Conservation (phyloP, 1,284 basidiomycete genomes). For the Rhodotorula sp. region DNA sequence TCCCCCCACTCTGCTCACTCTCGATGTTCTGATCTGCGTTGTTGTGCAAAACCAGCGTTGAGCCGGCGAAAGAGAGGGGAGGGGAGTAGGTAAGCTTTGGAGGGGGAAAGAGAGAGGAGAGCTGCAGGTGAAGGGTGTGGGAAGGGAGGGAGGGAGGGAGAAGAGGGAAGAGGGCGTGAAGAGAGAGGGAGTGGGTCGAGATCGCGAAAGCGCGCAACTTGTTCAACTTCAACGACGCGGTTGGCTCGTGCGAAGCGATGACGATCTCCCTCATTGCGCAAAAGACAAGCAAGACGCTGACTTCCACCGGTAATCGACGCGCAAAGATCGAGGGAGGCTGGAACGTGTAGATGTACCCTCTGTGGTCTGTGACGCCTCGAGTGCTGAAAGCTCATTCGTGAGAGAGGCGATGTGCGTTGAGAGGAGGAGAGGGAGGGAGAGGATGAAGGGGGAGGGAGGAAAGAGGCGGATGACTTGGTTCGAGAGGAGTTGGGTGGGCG, state of each 20-base stretch:
- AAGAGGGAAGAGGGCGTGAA: constrained; percentile 3
- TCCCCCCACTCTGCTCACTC: constrained; percentile 30
- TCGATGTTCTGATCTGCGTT: constrained; percentile 46
- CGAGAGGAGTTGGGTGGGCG: neutral
- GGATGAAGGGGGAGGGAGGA: neutral
- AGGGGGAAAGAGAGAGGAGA: constrained; percentile 31
- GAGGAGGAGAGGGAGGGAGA: constrained; percentile 41
- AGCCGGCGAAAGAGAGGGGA: neutral
- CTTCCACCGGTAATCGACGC: constrained; percentile 13
- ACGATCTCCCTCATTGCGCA: constrained; percentile 19
- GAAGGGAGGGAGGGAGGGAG: neutral
- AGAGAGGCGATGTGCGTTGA: constrained; percentile 24
- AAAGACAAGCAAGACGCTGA: constrained; percentile 36
- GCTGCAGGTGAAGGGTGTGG: constrained; percentile 24
- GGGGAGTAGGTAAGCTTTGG: neutral
- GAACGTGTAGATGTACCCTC: constrained; percentile 43
- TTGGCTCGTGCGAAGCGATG: neutral
- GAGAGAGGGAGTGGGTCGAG: constrained; percentile 21
- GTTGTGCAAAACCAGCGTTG: constrained; percentile 43
- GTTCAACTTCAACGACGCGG: neutral
- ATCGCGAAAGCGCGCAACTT: constrained; percentile 32
- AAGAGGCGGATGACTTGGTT: constrained; percentile 1
- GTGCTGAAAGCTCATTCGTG: constrained; percentile 42
- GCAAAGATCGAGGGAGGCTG: constrained; percentile 46
- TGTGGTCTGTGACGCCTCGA: constrained; percentile 25